A percentile compares a stretch with the other conserved stretches of the same genome.
phyloP scores from a whole-genome alignment of 2,329 filamentous ascomycete species.

The Diaporthe sp. region DNA sequence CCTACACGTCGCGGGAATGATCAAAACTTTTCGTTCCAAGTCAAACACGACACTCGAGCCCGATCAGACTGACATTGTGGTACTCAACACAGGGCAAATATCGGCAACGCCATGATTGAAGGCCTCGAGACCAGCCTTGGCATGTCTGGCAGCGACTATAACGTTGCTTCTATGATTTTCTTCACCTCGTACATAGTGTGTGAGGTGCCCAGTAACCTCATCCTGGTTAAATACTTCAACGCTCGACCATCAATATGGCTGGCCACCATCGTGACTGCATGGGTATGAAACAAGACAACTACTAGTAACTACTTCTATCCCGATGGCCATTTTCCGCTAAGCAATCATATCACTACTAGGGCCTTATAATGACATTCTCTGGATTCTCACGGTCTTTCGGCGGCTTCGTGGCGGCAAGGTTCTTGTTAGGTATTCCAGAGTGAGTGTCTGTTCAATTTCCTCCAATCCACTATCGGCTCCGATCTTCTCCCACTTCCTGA shows the following conservation, averaged over 20 bases:
- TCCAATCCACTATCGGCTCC: background rate
- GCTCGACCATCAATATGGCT: background rate
- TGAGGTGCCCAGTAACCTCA: slow-evolving; percentile 44
- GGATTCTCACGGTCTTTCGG: slow-evolving; percentile 59
- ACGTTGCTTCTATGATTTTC: slow-evolving; percentile 50
- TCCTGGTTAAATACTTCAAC: slow-evolving; percentile 9
- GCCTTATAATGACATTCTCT: slow-evolving; percentile 61
- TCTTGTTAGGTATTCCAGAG: slow-evolving; percentile 62
- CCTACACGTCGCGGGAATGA: background rate
- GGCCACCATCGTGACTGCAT: slow-evolving; percentile 1
- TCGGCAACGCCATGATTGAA: slow-evolving; percentile 51
- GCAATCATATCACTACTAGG: slow-evolving; percentile 44
- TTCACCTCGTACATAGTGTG: slow-evolving; percentile 49
- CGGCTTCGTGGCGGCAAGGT: slow-evolving; percentile 57
- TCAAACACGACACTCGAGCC: background rate
- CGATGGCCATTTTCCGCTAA: background rate
- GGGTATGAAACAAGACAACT: background rate
- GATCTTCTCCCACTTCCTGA: background rate
- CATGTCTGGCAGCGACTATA: slow-evolving; percentile 49
- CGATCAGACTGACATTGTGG: background rate
- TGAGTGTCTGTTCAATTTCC: background rate
- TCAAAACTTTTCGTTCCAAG: background rate
- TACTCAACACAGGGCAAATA: background rate
- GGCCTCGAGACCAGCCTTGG: slow-evolving; percentile 48
- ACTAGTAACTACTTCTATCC: too few species aligned